phyloP scores from a whole-genome alignment of 2,329 filamentous ascomycete species.

The Hypoxylon sp. region DNA sequence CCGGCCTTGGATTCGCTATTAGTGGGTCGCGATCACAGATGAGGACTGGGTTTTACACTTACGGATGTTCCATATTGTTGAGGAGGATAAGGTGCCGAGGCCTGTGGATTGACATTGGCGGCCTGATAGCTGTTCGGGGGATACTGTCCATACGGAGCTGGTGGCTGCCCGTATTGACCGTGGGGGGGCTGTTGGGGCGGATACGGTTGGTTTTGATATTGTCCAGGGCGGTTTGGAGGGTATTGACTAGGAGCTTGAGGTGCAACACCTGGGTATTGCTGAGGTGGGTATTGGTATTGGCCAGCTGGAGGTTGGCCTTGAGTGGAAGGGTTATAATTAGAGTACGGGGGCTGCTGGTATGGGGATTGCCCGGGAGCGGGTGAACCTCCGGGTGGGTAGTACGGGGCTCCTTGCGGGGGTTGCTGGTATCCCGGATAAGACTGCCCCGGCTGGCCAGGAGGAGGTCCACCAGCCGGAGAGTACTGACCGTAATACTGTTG shows the following conservation, averaged over 20 bases:
- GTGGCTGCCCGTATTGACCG: slow-evolving; percentile 29
- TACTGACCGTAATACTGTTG: slow-evolving; percentile 32
- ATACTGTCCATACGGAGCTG: slow-evolving; percentile 26
- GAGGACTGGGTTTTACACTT: slow-evolving; percentile 1
- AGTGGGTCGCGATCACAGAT: neutral
- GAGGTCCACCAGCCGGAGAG: slow-evolving; percentile 18
- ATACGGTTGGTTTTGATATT: slow-evolving; percentile 33
- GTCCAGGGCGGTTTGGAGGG: slow-evolving; percentile 14
- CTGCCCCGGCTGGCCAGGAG: slow-evolving; percentile 21
- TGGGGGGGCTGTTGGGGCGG: slow-evolving; percentile 26
- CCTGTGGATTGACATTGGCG: slow-evolving; percentile 21
- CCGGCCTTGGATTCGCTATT: slow-evolving; percentile 9
- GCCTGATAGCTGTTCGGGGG: slow-evolving; percentile 21
- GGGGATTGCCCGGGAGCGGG: slow-evolving; percentile 24
- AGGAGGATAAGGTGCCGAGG: slow-evolving; percentile 13
- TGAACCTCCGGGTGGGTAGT: slow-evolving; percentile 23
- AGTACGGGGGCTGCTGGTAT: slow-evolving; percentile 29
- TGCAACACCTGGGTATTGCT: slow-evolving; percentile 22
- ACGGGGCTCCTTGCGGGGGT: slow-evolving; percentile 20
- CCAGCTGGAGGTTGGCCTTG: slow-evolving; percentile 21
- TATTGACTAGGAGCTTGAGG: slow-evolving; percentile 26
- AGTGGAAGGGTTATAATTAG: slow-evolving; percentile 10
- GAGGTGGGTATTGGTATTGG: slow-evolving; percentile 32
- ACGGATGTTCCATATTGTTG: slow-evolving; percentile 34
- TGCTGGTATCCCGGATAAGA: slow-evolving; percentile 25